These are phyloP conservation scores for Pleurotus cornucopiae DNA, from an alignment of 768 basidiomycete genomes.

Conservation along the genomic window DNA sequence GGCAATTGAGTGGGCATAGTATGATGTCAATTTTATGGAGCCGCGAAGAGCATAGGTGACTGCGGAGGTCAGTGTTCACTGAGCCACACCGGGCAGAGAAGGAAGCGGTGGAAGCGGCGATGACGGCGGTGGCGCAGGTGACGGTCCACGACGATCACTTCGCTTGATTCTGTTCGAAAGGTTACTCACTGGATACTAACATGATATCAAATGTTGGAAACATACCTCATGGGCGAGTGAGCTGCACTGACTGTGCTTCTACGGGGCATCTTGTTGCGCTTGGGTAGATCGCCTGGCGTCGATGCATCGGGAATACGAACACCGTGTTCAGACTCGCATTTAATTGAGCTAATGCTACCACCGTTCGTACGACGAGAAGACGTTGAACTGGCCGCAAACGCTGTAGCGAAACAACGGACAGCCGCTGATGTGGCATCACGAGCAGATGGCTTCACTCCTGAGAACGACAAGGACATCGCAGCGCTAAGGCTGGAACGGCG, in stretches of 20 bases:
- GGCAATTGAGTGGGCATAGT: neutral
- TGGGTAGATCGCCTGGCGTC: neutral
- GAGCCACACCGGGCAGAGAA: neutral
- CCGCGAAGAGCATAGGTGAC: neutral
- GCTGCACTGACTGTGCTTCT: constrained; percentile 2
- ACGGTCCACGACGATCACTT: constrained; percentile 4
- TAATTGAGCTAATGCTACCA: neutral
- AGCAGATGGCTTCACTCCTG: constrained; percentile 1
- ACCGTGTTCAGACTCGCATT: neutral
- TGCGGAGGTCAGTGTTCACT: neutral
- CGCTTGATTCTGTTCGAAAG: neutral
- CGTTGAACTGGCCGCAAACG: neutral
- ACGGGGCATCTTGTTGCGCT: neutral
- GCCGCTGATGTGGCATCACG: constrained; percentile 2
- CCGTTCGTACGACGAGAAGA: neutral
- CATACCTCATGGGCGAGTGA: constrained; percentile 3
- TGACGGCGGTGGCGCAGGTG: constrained; percentile 3
- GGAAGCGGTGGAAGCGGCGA: constrained; percentile 3
- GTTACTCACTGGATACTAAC: neutral
- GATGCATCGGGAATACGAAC: neutral
- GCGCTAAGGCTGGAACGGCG: constrained; percentile 5
- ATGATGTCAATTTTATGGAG: neutral
- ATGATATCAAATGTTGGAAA: neutral
- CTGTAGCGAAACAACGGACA: neutral
- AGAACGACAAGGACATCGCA: neutral